phyloP scores from a whole-genome alignment of 2,329 filamentous ascomycete genomes.

The Biscogniauxia mediterranea region DNA sequence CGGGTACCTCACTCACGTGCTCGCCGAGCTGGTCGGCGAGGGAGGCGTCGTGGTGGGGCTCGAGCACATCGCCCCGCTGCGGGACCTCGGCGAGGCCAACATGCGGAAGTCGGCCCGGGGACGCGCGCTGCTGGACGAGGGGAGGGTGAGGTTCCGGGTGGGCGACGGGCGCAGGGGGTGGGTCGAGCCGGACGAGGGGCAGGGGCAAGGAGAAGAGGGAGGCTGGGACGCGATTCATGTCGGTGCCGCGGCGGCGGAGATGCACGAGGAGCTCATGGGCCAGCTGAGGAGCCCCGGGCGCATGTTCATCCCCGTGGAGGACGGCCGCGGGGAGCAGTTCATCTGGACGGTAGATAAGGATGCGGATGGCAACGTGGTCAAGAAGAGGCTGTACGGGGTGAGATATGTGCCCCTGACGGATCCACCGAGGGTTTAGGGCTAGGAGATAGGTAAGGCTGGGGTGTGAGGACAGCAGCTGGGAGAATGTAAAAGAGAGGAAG shows the following conservation, averaged over 20 bases:
- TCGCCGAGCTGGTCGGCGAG: constrained; percentile 71
- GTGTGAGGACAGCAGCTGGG: background rate
- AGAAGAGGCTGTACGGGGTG: constrained; percentile 66
- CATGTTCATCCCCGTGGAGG: constrained; percentile 76
- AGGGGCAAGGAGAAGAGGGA: constrained; percentile 41
- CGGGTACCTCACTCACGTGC: constrained; percentile 83
- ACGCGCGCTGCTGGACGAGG: constrained; percentile 56
- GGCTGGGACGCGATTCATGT: constrained; percentile 95
- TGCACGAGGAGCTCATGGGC: constrained; percentile 70
- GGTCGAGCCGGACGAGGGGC: constrained; percentile 37
- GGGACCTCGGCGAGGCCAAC: constrained; percentile 62
- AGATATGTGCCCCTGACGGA: constrained; percentile 77
- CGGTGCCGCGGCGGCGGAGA: constrained; percentile 74
- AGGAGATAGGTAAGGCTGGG: too few relatives aligned
- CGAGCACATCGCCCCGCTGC: constrained; percentile 68
- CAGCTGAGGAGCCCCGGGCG: constrained; percentile 79
- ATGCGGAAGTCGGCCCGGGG: constrained; percentile 64
- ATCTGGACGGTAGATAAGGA: constrained; percentile 77
- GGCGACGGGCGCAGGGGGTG: constrained; percentile 73
- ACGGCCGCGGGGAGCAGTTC: constrained; percentile 54
- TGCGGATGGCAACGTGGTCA: constrained; percentile 57
- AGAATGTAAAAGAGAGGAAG: too few relatives aligned
- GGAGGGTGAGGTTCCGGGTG: constrained; percentile 68
- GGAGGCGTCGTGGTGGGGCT: constrained; percentile 62
- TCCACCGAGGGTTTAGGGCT: constrained; percentile 57